phyloP scores from a whole-genome alignment of 2,329 filamentous ascomycete species.

The Aspergillus costaricaensis region DNA sequence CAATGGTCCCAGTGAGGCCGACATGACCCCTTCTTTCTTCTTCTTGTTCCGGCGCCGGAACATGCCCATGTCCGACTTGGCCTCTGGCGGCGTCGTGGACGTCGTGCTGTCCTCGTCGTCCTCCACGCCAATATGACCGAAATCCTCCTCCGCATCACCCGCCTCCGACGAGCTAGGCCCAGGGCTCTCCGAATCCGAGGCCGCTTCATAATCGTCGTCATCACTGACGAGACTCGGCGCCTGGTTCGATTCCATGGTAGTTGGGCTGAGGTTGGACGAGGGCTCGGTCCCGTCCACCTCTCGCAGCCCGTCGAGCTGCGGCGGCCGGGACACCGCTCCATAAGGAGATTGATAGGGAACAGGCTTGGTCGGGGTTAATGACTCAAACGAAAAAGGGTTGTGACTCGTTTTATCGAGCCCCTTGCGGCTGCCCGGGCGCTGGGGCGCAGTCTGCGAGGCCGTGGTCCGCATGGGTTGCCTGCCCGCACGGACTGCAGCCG shows the following conservation, averaged over 20 bases:
- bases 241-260: slow-evolving; percentile 71
- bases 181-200: slow-evolving; percentile 67
- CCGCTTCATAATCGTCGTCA: slow-evolving; percentile 72
- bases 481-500: slow-evolving; percentile 30
- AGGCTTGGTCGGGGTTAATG: slow-evolving; percentile 37
- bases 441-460: slow-evolving; percentile 53
- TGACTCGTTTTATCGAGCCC: slow-evolving; percentile 46
- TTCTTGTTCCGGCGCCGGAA: slow-evolving; percentile 34
- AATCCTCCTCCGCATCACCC: slow-evolving; percentile 58
- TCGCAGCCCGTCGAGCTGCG: slow-evolving; percentile 20
- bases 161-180: slow-evolving; percentile 48
- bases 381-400: slow-evolving; percentile 45
- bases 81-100: slow-evolving; percentile 35
- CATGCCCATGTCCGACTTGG: slow-evolving; percentile 37
- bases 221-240: slow-evolving; percentile 79
- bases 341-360: slow-evolving; percentile 33
- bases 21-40: slow-evolving; percentile 32
- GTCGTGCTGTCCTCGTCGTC: slow-evolving; percentile 46
- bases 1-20: slow-evolving; percentile 29
- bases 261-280: slow-evolving; percentile 64
- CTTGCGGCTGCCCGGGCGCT: slow-evolving; percentile 62
- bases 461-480: slow-evolving; percentile 60
- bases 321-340: slow-evolving; percentile 28
- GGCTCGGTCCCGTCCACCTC: slow-evolving; percentile 53
- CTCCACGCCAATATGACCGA: slow-evolving; percentile 49